Evolutionary conservation across 2,329 filamentous ascomycete species (phyloP).

Genomic region (Diplodia mutila): DNA sequence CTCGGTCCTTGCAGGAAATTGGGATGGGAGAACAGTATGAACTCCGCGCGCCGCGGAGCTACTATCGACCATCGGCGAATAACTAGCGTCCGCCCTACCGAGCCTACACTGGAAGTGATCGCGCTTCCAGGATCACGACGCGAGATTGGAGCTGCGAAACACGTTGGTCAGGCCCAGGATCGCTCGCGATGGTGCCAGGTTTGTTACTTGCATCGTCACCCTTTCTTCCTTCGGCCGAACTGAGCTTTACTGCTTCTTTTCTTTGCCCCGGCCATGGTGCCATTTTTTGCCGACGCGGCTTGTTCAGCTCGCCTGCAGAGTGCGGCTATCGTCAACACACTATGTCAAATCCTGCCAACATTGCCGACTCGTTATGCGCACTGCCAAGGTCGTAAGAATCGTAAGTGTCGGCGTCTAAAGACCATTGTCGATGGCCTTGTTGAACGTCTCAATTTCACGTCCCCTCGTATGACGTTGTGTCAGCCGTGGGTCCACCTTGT

Average conservation of each 20-base stretch:
- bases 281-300: neutral
- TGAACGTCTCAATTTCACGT: neutral
- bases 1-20: constrained; percentile 9
- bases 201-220: neutral
- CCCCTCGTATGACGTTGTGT: neutral
- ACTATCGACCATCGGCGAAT: constrained; percentile 11
- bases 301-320: neutral
- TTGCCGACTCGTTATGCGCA: neutral
- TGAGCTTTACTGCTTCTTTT: neutral
- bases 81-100: neutral
- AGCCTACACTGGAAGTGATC: neutral
- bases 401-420: neutral
- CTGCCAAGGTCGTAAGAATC: neutral
- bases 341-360: neutral
- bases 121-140: neutral
- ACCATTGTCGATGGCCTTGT: neutral
- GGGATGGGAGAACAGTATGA: neutral
- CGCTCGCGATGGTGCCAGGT: neutral
- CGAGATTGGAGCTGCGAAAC: neutral
- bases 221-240: neutral
- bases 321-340: neutral
- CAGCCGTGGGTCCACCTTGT: neutral
- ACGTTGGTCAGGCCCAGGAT: neutral
- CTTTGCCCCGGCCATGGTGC: neutral
- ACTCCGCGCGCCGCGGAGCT: neutral